A percentile compares a stretch with the other conserved stretches of the same genome.
phyloP scores from a whole-genome alignment of 768 basidiomycete genomes.

The Mycena floridula region DNA sequence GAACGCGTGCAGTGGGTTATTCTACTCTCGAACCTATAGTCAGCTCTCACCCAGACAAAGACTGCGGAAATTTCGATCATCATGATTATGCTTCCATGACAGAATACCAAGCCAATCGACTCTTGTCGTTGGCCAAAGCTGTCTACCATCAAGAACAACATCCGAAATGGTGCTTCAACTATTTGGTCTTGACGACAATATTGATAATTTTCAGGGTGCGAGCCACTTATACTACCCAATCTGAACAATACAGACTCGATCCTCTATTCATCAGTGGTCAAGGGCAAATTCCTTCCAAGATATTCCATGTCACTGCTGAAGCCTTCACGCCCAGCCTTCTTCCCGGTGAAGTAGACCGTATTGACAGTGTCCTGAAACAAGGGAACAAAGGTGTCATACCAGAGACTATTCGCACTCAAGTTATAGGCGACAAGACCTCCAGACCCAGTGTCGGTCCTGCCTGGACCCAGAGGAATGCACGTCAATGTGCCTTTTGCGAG shows the following conservation, averaged over 20 bases:
- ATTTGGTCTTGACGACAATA: not conserved
- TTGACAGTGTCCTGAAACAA: constrained; percentile 9
- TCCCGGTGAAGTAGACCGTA: constrained; percentile 11
- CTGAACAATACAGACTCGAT: not conserved
- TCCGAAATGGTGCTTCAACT: constrained; percentile 1
- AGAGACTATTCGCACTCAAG: constrained; percentile 6
- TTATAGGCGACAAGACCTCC: constrained; percentile 8
- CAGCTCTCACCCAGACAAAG: constrained; percentile 3
- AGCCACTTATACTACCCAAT: constrained; percentile 15
- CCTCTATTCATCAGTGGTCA: not conserved
- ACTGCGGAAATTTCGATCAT: constrained; percentile 22
- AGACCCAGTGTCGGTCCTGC: constrained; percentile 1
- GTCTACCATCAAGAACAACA: constrained; percentile 15
- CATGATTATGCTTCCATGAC: constrained; percentile 24
- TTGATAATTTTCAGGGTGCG: constrained; percentile 10
- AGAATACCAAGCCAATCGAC: constrained; percentile 25
- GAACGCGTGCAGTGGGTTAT: constrained; percentile 14
- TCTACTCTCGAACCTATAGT: not conserved
- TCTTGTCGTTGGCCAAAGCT: constrained; percentile 23
- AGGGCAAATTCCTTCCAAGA: not conserved
- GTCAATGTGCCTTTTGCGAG: constrained; percentile 13
- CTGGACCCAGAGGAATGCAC: constrained; percentile 4
- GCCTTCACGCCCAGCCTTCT: constrained; percentile 12
- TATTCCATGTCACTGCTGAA: constrained; percentile 10
- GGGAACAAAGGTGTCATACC: constrained; percentile 1